These are phyloP conservation scores for Russula abietina DNA, from an alignment of 768 basidiomycete species.

Conservation along the genomic window DNA sequence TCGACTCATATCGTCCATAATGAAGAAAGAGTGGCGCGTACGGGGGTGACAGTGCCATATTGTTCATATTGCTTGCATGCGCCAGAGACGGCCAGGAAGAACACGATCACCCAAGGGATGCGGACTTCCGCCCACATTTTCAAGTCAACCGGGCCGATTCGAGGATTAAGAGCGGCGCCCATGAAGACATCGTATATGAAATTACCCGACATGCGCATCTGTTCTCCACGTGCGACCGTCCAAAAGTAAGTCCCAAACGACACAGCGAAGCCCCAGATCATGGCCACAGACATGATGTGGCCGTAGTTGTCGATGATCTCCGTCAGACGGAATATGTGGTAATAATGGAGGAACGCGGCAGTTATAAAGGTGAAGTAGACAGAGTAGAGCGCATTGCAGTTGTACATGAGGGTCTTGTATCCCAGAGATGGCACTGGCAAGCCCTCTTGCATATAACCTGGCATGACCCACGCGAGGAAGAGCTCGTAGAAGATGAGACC, in stretches of 20 bases:
- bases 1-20: background rate
- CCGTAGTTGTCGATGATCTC: constrained; percentile 97
- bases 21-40: constrained; percentile 35
- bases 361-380: constrained; percentile 80
- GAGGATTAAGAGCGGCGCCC: constrained; percentile 92
- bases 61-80: constrained; percentile 93
- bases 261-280: constrained; percentile 83
- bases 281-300: constrained; percentile 89
- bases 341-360: constrained; percentile 68
- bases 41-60: constrained; percentile 87
- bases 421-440: constrained; percentile 92
- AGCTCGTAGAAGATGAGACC: constrained; percentile 87
- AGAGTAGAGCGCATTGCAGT: constrained; percentile 88
- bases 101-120: constrained; percentile 94
- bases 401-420: constrained; percentile 91
- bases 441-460: constrained; percentile 90
- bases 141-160: constrained; percentile 84
- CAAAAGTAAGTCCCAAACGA: constrained; percentile 77
- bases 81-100: constrained; percentile 87
- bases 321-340: constrained; percentile 80
- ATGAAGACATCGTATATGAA: constrained; percentile 95
- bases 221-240: constrained; percentile 68
- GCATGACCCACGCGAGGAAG: constrained; percentile 82
- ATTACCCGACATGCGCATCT: constrained; percentile 92
- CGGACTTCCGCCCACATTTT: constrained; percentile 99